phyloP scores from a whole-genome alignment of 768 basidiomycete species.

The Suillus hirtellus region DNA sequence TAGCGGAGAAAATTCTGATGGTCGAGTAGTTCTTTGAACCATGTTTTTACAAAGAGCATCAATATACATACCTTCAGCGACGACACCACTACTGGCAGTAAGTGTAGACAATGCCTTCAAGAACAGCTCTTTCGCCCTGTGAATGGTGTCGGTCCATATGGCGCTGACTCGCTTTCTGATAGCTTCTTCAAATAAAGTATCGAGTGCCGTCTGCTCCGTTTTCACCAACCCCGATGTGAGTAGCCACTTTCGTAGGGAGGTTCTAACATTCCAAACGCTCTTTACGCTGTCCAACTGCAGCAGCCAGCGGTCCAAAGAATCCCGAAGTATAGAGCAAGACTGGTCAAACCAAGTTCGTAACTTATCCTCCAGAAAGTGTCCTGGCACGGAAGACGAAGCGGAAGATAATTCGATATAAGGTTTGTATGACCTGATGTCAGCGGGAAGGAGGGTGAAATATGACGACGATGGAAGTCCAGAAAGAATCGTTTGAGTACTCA shows the following conservation, averaged over 20 bases:
- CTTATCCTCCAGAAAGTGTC: slow-evolving; percentile 43
- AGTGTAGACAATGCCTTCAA: slow-evolving; percentile 37
- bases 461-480: slow-evolving; percentile 77
- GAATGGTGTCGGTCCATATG: slow-evolving; percentile 60
- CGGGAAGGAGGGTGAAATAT: slow-evolving; percentile 76
- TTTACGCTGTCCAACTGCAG: slow-evolving; percentile 54
- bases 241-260: slow-evolving; percentile 50
- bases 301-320: slow-evolving; percentile 57
- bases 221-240: slow-evolving; percentile 42
- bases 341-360: slow-evolving; percentile 66
- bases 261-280: slow-evolving; percentile 73
- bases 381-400: slow-evolving; percentile 51
- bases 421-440: slow-evolving; percentile 71
- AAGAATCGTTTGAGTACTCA: slow-evolving; percentile 71
- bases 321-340: slow-evolving; percentile 46
- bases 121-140: slow-evolving; percentile 47
- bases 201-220: slow-evolving; percentile 47
- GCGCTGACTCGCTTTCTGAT: slow-evolving; percentile 52
- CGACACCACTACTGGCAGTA: neutral
- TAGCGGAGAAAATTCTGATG: slow-evolving; percentile 51
- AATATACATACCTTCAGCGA: slow-evolving; percentile 3
- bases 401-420: slow-evolving; percentile 81
- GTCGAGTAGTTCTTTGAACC: neutral
- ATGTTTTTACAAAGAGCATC: neutral
- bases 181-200: slow-evolving; percentile 50